phyloP scores from a whole-genome alignment of 129 eudicot species.

The Scalesia atractyloides region DNA sequence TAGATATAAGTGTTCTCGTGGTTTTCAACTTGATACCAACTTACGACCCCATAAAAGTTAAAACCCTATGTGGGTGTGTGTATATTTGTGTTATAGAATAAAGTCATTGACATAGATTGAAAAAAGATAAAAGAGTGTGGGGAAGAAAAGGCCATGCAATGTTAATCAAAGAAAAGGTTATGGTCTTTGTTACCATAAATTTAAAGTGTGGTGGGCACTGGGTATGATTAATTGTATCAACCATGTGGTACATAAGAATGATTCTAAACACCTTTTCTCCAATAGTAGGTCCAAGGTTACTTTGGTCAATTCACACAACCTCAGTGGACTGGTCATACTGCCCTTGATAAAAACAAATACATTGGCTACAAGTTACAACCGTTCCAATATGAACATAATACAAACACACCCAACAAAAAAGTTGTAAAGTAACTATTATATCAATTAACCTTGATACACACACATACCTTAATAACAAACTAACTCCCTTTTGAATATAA shows the following conservation, averaged over 20 bases:
- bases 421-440: no score
- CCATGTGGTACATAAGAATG: slow-evolving; percentile 30
- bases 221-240: slow-evolving; percentile 29
- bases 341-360: no score
- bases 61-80: no score
- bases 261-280: slow-evolving; percentile 14
- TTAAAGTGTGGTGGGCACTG: slow-evolving; percentile 32
- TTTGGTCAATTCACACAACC: slow-evolving; percentile 13
- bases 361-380: no score
- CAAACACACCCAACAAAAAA: not conserved
- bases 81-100: not conserved
- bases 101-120: not conserved
- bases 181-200: slow-evolving; percentile 24
- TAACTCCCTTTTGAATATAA: no score
- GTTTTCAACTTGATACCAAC: no score
- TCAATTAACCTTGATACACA: no score
- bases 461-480: no score
- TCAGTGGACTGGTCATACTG: slow-evolving; percentile 9
- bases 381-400: not conserved
- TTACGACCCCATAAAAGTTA: no score
- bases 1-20: no score
- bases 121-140: slow-evolving; percentile 13
- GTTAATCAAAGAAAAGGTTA: slow-evolving; percentile 21
- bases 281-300: slow-evolving; percentile 15
- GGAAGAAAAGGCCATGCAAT: slow-evolving; percentile 26